A percentile compares a stretch with the other conserved stretches of the same genome.
These are phyloP conservation scores for Trypethelium eluteriae DNA, from an alignment of 495 filamentous ascomycete species.

Conservation along the genomic window DNA sequence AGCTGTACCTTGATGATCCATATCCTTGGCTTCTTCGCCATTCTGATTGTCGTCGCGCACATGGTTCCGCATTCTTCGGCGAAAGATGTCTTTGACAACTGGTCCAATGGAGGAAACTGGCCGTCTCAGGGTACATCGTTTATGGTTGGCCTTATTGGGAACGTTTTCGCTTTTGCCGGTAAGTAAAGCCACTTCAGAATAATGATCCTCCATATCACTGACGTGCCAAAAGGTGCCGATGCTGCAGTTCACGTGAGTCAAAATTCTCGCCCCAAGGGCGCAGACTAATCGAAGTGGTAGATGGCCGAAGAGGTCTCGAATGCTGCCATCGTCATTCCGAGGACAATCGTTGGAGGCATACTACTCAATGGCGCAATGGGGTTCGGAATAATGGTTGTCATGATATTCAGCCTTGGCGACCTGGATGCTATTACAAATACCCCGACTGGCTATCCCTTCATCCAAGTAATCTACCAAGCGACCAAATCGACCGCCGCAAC, in stretches of 20 bases:
- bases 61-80: constrained; percentile 23
- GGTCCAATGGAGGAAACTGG: constrained; percentile 32
- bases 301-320: constrained; percentile 21
- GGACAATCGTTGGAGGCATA: constrained; percentile 18
- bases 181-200: background rate
- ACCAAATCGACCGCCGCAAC: constrained; percentile 18
- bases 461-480: constrained; percentile 24
- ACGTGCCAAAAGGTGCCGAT: constrained; percentile 18
- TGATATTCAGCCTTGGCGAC: constrained; percentile 21
- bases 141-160: constrained; percentile 15
- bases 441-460: constrained; percentile 19
- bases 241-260: constrained; percentile 19
- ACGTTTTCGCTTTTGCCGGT: background rate
- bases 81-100: constrained; percentile 25
- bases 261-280: background rate
- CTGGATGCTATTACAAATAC: constrained; percentile 14
- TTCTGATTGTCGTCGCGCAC: constrained; percentile 15
- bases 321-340: constrained; percentile 15
- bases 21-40: constrained; percentile 22
- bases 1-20: constrained; percentile 19
- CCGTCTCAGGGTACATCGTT: constrained; percentile 13
- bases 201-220: background rate
- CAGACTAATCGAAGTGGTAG: background rate
- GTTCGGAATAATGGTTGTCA: constrained; percentile 18
- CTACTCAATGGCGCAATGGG: constrained; percentile 16